Evolutionary conservation across 768 basidiomycete species (phyloP), one percentile per base, ranked within the genome.

Genomic region (Xerocomellus chrysenteron): DNA sequence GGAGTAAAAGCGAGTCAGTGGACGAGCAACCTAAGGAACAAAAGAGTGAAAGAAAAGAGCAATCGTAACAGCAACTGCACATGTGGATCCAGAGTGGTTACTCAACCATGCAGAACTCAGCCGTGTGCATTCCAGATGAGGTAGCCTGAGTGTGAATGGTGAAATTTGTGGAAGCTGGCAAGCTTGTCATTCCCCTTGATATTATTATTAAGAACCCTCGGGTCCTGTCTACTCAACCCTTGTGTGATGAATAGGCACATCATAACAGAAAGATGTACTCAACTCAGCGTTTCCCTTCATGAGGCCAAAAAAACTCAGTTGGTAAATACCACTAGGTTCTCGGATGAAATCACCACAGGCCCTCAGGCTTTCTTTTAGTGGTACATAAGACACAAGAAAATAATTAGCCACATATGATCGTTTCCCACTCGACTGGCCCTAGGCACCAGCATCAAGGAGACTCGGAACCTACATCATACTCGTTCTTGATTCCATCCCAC

Each of bases 51-150:
- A n/a, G n/a, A n/a, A n/a, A n/a, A n/a, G n/a, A n/a, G n/a, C n/a
- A n/a, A n/a, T n/a, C n/a, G n/a, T n/a, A n/a, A n/a, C n/a, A n/a
- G 69, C 71, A 10, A 61, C 70, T 33, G 66, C 76, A 11, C 74
- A 76, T 35, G 74, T 78, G 13, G 72, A 77, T 47, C 72, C 75
- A 17, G 72, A 73, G 11, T 78, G 75, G 76, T 65, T 80, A 11
- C 69, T 80, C 30, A 79, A 72, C 57, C 72, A 76, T 46, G 71
- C 74, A n/a, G 77, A 81, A 67, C 74, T 80, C 21, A 75, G 73
- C 43, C 75, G 78, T n/a, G 58, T 60, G 21, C 39, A 47, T n/a
- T 61, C 51, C 58, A 52, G 54, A 43, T 47, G 16, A 32, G 60
- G 60, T 7, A n/a, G n/a, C n/a, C n/a, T n/a, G n/a, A 16, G 2